phyloP scores from a whole-genome alignment of 768 basidiomycete genomes.

The Mycena filopes region DNA sequence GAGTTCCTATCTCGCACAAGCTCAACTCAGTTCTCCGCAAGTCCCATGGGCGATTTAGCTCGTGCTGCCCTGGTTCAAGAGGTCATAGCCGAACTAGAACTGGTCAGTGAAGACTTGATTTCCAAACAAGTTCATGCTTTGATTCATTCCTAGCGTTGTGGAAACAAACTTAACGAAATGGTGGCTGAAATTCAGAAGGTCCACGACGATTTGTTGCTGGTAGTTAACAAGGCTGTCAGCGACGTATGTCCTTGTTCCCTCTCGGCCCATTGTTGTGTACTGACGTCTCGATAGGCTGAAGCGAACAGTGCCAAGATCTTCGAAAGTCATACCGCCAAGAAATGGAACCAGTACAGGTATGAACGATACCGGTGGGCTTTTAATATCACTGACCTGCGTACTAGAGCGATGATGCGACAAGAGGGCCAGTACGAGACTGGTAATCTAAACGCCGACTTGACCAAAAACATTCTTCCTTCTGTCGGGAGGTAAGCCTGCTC shows the following conservation, averaged over 20 bases:
- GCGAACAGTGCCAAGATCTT: constrained; percentile 12
- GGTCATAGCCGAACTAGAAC: not conserved
- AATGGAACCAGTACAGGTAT: constrained; percentile 32
- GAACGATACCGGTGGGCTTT: too few relatives aligned
- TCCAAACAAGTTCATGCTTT: not conserved
- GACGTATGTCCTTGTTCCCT: constrained; percentile 9
- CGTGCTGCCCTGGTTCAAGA: not conserved
- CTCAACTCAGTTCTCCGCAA: not conserved
- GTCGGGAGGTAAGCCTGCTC: not conserved
- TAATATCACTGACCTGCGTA: not conserved
- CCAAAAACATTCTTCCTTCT: not conserved
- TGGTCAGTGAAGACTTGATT: not conserved
- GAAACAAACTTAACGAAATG: not conserved
- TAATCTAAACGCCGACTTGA: constrained; percentile 22
- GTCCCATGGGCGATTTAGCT: not conserved
- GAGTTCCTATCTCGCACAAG: constrained; percentile 6
- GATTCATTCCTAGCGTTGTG: not conserved
- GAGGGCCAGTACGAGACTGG: constrained; percentile 19
- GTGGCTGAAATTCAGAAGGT: not conserved
- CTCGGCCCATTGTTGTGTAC: not conserved
- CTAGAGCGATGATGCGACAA: constrained; percentile 27
- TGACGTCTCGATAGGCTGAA: constrained; percentile 21
- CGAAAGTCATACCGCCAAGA: not conserved
- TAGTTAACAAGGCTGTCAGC: constrained; percentile 8
- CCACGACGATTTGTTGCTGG: not conserved